These are phyloP conservation scores for Mortierella antarctica DNA, from an alignment of 192 early-diverging fungal species.

Conservation along the genomic window DNA sequence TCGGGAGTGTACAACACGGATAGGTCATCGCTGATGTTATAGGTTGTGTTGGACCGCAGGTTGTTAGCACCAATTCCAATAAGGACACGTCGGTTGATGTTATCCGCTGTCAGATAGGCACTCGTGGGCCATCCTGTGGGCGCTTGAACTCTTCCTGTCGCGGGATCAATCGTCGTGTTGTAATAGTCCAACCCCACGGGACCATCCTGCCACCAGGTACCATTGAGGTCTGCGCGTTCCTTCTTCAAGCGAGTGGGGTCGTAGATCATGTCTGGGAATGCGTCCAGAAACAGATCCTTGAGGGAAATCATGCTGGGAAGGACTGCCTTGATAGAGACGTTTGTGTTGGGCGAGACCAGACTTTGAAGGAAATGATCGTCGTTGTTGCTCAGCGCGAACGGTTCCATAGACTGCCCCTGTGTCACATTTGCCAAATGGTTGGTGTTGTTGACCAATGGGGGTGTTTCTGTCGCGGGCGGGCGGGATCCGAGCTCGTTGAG, in stretches of 20 bases:
- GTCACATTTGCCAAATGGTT: background rate
- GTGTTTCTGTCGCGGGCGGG: background rate
- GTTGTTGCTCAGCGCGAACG: background rate
- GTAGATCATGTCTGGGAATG: slow-evolving; percentile 29
- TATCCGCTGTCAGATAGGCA: slow-evolving; percentile 9
- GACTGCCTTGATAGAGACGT: slow-evolving; percentile 26
- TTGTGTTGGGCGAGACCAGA: slow-evolving; percentile 40
- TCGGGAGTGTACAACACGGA: slow-evolving; percentile 14
- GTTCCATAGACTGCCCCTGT: no score
- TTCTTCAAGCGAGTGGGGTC: slow-evolving; percentile 13
- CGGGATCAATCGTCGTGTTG: slow-evolving; percentile 24
- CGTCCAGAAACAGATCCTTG: slow-evolving; percentile 28
- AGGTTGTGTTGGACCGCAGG: slow-evolving; percentile 22
- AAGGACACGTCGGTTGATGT: slow-evolving; percentile 16
- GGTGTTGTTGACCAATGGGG: background rate
- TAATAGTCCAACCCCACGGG: slow-evolving; percentile 46
- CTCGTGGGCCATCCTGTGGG: slow-evolving; percentile 49
- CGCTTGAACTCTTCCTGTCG: slow-evolving; percentile 9
- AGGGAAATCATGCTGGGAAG: slow-evolving; percentile 26
- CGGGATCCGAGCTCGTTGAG: slow-evolving; percentile 36
- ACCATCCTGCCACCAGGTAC: slow-evolving; percentile 35
- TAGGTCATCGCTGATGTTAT: slow-evolving; percentile 43
- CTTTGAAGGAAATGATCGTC: slow-evolving; percentile 22
- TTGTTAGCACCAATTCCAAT: slow-evolving; percentile 34
- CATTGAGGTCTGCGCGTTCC: slow-evolving; percentile 17